Evolutionary conservation across 768 basidiomycete species (phyloP), one percentile per base, ranked within the genome.

Genomic region (Tylopilus sp.): DNA sequence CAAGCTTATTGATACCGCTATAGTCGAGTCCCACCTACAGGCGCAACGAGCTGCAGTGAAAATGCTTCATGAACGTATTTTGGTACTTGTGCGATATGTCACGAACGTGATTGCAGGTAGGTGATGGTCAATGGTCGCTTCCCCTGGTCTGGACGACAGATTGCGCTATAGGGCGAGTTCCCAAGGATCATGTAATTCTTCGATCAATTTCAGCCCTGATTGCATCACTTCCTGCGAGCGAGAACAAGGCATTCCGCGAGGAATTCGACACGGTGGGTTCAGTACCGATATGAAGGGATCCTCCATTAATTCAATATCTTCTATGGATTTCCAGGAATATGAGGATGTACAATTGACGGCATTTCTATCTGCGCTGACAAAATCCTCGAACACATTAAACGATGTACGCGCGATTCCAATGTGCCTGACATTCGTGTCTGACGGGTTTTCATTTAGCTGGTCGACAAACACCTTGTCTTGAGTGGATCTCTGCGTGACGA

Each of bases 1-100:
- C 41, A 40, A 44, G n/a, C n/a, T n/a, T n/a, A 30, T 43, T 57
- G 51, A 47, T 41, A 43, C 13, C 56, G 21, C 7, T 25, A n/a
- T 63, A 98, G 95, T 98, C 71, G 85, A 95, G 61, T 88, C 91
- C 0, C 88, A 93, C 71, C 73, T 98, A 44, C 86, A 88, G 52
- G 88, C 94, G 2, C 95, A 98, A 70, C 79, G 94, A 56, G 91
- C 94, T 44, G 97, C 97, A 11, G 86, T 99, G 48, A 88, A 92
- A 66, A 98, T 98, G 97, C 78, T 99, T 48, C 85, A 94, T 61
- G 93, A 97, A 58, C 83, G 97, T 44, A 90, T 98, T 44, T 57
- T 85, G 44, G 73, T 95, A 6, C 79, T 99, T 9, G 83, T 92
- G n/a, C 80, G 85, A 66, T 98, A 99, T 69, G 83, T 98, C 30